phyloP scores from a whole-genome alignment of 1,139 yeast genomes.

The Taiozyma sp. region DNA sequence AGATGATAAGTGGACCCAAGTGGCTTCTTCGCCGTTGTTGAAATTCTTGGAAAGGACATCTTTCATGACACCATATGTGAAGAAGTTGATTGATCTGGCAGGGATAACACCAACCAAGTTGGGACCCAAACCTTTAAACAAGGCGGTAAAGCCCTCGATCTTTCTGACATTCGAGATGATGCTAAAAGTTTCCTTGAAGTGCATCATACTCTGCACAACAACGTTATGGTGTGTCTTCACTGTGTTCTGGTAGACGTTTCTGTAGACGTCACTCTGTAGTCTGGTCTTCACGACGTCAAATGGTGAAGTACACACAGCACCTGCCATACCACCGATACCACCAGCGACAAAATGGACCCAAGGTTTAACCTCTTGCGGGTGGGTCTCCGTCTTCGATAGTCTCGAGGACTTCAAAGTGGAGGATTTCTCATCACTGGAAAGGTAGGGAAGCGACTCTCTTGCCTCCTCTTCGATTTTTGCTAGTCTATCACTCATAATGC shows the following conservation, averaged over 20 bases:
- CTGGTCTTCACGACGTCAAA: constrained; percentile 96
- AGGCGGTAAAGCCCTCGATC: constrained; percentile 77
- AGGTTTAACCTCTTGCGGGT: constrained; percentile 45
- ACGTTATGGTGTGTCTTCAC: constrained; percentile 27
- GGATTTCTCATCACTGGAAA: constrained; percentile 65
- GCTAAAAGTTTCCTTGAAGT: constrained; percentile 76
- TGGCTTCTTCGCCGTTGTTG: constrained; percentile 70
- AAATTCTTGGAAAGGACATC: constrained; percentile 60
- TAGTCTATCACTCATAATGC: background rate
- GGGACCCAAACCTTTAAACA: constrained; percentile 95
- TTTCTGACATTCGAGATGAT: constrained; percentile 66
- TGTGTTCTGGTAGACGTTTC: constrained; percentile 24
- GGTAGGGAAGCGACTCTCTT: constrained; percentile 50
- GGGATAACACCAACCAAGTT: constrained; percentile 98
- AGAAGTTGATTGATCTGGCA: constrained; percentile 93
- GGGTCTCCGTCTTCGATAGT: constrained; percentile 10
- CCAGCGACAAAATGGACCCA: constrained; percentile 99
- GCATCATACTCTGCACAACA: constrained; percentile 47
- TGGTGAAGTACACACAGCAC: constrained; percentile 91
- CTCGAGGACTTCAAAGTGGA: constrained; percentile 25
- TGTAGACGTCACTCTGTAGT: constrained; percentile 80
- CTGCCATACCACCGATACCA: constrained; percentile 97
- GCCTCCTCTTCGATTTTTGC: constrained; percentile 45
- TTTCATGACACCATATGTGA: constrained; percentile 91
- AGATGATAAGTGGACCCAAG: constrained; percentile 81